Evolutionary conservation across 805 yeast species (phyloP), one percentile per base, ranked within the genome.

Genomic region (Torulaspora indica): DNA sequence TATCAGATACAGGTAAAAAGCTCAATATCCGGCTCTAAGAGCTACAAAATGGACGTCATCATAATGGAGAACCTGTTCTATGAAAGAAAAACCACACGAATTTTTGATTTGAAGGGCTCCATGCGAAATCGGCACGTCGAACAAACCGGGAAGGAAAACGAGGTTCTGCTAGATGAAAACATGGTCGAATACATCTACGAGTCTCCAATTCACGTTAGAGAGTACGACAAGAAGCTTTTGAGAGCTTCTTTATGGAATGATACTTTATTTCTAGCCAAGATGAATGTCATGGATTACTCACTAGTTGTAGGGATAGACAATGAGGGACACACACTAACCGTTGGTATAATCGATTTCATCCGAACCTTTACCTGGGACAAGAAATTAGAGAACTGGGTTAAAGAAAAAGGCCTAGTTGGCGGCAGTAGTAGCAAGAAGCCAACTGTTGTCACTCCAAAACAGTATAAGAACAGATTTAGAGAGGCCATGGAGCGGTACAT

Each of bases 231-330:
- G 60, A 82, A 85, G 55, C 67, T 89, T 30, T 64, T 93, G 38
- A 70, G 96, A 37, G 91, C 96, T 0, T 90, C 96, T 0, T 67
- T 93, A 23, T 93, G 95, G 84, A 93, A 95, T 59, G 99, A 93
- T 57, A 93, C 98, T 0, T 70, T 93, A 12, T 95, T 93, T 61
- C 69, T 93, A 42, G 89, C 95, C 3, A 93, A 95, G 57, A 87
- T 93, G 95, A 95, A 93, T 60, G 98, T 93, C 5, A 93, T 93
- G 99, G 99, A 93, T 64, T 93, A 93, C 60, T 91, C 98, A 0
- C 71, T 93, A 51, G 96, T 93, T 8, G 82, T 93, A 47, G 99
- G 98, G 0, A 86, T 93, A 32, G 95, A 93, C 60, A 70, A 66
- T 38, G 75, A 77, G 17, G 76, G 76, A 49, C 75, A 76, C 40